Conservation (phyloP, 495 filamentous ascomycete genomes). For the Penicillium goetzii region DNA sequence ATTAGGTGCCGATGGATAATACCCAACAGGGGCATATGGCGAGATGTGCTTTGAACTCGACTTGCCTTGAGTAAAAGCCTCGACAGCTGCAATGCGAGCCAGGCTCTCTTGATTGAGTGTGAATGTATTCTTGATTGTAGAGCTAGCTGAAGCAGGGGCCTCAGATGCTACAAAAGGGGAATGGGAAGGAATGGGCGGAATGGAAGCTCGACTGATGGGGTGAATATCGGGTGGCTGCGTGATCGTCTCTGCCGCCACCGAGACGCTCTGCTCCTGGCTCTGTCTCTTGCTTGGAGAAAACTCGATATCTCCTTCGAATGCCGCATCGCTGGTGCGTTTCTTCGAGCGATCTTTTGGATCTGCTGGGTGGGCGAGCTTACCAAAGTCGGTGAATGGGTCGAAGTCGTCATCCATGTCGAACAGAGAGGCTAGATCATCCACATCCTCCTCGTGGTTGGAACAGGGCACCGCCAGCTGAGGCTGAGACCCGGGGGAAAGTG, state of each 20-base stretch:
- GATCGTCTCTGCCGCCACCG: background rate
- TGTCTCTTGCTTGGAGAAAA: slow-evolving; percentile 1
- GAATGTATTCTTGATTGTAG: slow-evolving; percentile 4
- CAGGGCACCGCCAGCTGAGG: slow-evolving; percentile 6
- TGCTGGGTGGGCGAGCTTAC: background rate
- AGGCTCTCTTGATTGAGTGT: background rate
- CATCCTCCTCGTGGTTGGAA: background rate
- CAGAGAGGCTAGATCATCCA: slow-evolving; percentile 1
- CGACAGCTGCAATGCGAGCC: background rate
- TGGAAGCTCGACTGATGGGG: background rate
- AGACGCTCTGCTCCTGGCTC: background rate
- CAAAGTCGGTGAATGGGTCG: slow-evolving; percentile 13
- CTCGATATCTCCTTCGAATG: slow-evolving; percentile 5
- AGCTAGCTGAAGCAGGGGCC: background rate
- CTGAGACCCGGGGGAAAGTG: slow-evolving; percentile 24
- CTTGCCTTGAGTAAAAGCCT: background rate
- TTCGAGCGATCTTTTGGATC: background rate
- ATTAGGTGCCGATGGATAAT: slow-evolving; percentile 15
- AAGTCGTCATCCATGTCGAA: slow-evolving; percentile 12
- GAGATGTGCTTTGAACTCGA: slow-evolving; percentile 4
- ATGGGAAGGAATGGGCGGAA: background rate
- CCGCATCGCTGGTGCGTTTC: slow-evolving; percentile 9
- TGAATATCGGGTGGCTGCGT: background rate
- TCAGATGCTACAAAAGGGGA: background rate
- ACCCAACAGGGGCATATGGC: slow-evolving; percentile 14